These are phyloP conservation scores for Talaromyces piceae DNA, from an alignment of 2,329 filamentous ascomycete genomes.

Conservation along the genomic window DNA sequence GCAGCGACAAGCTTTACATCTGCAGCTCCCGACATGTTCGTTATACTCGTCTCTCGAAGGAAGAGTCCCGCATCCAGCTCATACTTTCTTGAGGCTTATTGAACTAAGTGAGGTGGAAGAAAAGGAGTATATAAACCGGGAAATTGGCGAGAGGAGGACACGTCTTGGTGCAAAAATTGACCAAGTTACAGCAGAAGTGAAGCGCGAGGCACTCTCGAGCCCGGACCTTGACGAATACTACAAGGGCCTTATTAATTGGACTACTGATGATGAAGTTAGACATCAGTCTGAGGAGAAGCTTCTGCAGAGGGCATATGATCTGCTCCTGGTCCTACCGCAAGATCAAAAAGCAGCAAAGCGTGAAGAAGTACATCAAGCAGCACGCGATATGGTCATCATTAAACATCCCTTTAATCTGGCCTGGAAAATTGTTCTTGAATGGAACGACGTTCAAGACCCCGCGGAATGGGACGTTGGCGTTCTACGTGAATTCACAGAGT, in stretches of 20 bases:
- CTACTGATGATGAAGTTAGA: slow-evolving; percentile 73
- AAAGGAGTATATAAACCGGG: slow-evolving; percentile 77
- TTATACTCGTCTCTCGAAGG: slow-evolving; percentile 80
- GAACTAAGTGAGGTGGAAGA: slow-evolving; percentile 81
- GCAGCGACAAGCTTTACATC: slow-evolving; percentile 65
- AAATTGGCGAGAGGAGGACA: slow-evolving; percentile 83
- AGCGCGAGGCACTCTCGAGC: slow-evolving; percentile 68
- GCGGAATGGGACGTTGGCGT: slow-evolving; percentile 69
- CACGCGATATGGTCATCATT: slow-evolving; percentile 91
- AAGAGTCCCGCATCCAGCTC: slow-evolving; percentile 67
- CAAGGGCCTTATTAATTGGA: slow-evolving; percentile 81
- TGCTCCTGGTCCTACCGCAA: slow-evolving; percentile 59
- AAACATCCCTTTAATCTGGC: slow-evolving; percentile 83
- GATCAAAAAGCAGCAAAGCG: slow-evolving; percentile 65
- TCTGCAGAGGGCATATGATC: slow-evolving; percentile 71
- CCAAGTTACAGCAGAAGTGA: slow-evolving; percentile 80
- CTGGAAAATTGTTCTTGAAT: slow-evolving; percentile 87
- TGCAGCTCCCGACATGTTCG: slow-evolving; percentile 71
- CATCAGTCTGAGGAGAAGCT: slow-evolving; percentile 87
- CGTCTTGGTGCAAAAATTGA: slow-evolving; percentile 75
- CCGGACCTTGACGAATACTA: slow-evolving; percentile 79
- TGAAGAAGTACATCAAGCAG: slow-evolving; percentile 64
- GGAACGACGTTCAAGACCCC: slow-evolving; percentile 70
- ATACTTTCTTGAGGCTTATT: slow-evolving; percentile 74
- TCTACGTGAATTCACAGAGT: slow-evolving; percentile 70